Base-by-base conservation (phyloP, 1,139 yeast species). In the Eremothecium gossypii region DNA sequence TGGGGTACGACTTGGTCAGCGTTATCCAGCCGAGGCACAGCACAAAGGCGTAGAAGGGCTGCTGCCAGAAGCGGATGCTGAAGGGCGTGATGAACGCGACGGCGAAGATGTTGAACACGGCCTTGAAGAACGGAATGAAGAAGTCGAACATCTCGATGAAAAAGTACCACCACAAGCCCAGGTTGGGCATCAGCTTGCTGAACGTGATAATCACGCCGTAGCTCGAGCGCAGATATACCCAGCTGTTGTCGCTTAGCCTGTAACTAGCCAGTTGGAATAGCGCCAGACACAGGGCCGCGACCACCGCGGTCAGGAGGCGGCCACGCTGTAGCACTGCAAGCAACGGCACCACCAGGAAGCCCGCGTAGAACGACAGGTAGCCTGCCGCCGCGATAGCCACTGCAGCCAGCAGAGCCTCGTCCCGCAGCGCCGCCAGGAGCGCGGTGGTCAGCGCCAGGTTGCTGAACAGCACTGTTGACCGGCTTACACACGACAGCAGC, bases 141-240 rank as follows among this genome's bases (percentile, higher is more conserved):
- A 79, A 84, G 43, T 82, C 93, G 65, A 91, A 91, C 79, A 91
- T 84, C 61, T 91, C 98, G 27, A 93, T 83, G 68, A 91, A 91
- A 53, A 89, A 78, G 66, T 91, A 91, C 99, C 99, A 91, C 99
- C 99, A 91, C 32, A 91, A 69, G 0, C 98, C 98, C 49, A 91
- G 65, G 61, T 87, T 87, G 10, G 65, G 65, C 20, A 52, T 51
- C 7, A 86, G 76, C 49, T 85, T 86, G 39, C 71, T 71, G 53
- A 84, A 80, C 29, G 70, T 65, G 7, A 86, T 55, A 8, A 77
- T 66, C 0, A 80, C 71, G 11, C 81, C 77, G 56, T 81, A 84
- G 47, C 84, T 77, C 35, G 78, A 73, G 12, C 62, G 57, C 2
- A 86, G 39, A 54, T 83, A 89, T 43, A 71, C 64, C 69, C 74